phyloP scores from a whole-genome alignment of 140 eudicot species.

The Artemisia princeps region DNA sequence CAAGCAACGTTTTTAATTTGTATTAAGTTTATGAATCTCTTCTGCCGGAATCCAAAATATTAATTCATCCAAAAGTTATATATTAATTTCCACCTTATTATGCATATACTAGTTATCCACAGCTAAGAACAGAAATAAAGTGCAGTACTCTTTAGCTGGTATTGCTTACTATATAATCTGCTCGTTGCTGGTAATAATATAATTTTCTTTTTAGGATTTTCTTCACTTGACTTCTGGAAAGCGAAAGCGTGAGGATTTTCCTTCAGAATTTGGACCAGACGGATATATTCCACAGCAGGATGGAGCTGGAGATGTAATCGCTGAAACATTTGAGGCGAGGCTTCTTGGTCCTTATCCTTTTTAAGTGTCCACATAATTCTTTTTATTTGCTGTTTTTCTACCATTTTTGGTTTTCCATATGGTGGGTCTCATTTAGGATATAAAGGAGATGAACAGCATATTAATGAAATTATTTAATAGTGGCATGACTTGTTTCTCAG shows the following conservation, averaged over 20 bases:
- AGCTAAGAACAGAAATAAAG: no score
- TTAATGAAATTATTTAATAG: no score
- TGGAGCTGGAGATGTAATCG: constrained; percentile 51
- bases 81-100: no score
- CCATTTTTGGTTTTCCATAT: no score
- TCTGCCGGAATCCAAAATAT: no score
- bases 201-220: constrained; percentile 39
- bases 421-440: no score
- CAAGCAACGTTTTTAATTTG: no score
- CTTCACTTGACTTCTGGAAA: constrained; percentile 46
- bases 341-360: constrained; percentile 7
- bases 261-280: constrained; percentile 47
- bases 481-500: constrained; percentile 25
- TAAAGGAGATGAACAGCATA: no score
- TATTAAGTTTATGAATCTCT: no score
- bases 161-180: background rate
- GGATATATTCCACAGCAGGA: constrained; percentile 85
- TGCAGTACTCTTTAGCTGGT: background rate
- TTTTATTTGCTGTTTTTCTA: no score
- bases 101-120: no score
- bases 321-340: constrained; percentile 39
- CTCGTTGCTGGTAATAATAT: background rate
- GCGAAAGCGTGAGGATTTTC: constrained; percentile 56
- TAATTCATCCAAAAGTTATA: no score
- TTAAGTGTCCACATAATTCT: background rate